phyloP scores from a whole-genome alignment of 805 yeast species.

The Yarrowia porcina region DNA sequence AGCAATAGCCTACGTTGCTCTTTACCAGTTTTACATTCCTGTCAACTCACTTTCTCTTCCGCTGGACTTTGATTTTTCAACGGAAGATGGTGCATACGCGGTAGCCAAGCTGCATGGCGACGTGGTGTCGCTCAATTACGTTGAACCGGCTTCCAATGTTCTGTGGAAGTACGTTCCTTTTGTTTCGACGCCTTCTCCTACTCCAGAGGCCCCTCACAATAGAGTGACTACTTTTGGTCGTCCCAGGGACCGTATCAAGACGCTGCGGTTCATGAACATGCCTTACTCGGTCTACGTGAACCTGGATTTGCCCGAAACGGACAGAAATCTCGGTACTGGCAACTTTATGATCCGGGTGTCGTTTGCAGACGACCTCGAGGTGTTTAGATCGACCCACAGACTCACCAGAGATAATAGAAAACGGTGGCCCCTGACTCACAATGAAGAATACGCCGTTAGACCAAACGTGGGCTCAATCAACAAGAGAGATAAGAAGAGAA shows the following conservation, averaged over 20 bases:
- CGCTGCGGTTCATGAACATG: conserved; percentile 30
- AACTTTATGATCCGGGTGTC: conserved; percentile 37
- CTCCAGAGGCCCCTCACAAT: conserved; percentile 8
- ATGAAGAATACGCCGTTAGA: conserved; percentile 27
- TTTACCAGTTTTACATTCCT: conserved; percentile 33
- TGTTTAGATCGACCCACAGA: conserved; percentile 13
- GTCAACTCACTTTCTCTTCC: conserved; percentile 27
- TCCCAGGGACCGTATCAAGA: conserved; percentile 24
- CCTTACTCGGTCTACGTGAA: conserved; percentile 35
- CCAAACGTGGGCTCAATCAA: background rate
- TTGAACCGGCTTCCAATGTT: background rate
- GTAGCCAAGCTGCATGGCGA: conserved; percentile 12
- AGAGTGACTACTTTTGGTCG: conserved; percentile 6
- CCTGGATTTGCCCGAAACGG: conserved; percentile 37
- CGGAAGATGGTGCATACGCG: conserved; percentile 27
- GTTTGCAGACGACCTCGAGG: conserved; percentile 28
- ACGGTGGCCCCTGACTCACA: conserved; percentile 29
- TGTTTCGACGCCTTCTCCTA: background rate
- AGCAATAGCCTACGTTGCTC: conserved; percentile 28
- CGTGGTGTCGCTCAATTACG: conserved; percentile 21
- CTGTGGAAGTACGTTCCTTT: conserved; percentile 11
- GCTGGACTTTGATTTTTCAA: conserved; percentile 31
- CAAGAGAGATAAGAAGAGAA: background rate
- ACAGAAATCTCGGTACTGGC: conserved; percentile 35
- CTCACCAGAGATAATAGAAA: conserved; percentile 25